Evolutionary conservation across 345 rosid genomes (phyloP), one percentile per base, ranked within the genome.

Genomic region (Arabis alpina): DNA sequence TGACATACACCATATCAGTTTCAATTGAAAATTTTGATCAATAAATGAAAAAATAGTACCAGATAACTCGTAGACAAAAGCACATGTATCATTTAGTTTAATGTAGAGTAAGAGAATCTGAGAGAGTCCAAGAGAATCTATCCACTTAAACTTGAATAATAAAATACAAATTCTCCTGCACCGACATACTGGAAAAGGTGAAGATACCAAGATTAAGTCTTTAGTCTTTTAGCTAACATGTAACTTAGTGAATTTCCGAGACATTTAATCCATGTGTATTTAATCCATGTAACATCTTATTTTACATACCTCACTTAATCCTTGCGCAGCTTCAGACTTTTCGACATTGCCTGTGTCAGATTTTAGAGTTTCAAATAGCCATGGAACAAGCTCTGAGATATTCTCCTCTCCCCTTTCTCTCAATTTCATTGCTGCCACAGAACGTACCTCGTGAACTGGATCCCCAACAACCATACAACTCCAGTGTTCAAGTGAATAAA

Each of bases 311-410:
- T 94, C 99, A 70, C 98, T 91, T 82, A 94, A 81, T 51, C 99
- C 98, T 82, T 91, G 98, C 63, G 98, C 98, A 80, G 99, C 99
- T 76, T 98, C 99, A 72, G 93, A 94, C 72, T 96, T 93, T 87
- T 94, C 99, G 58, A 94, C 99, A 76, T 94, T 19, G 23, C 23
- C 23, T 19, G 23, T 19, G 23, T 19, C 23, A 19, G 23, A 89
- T 81, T 94, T 94, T 25, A 94, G 92, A 34, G 99, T 84, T 72
- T 91, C 93, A 70, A 94, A 90, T 54, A 94, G 83, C 99, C 99
- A 94, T 19, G 96, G 84, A 74, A 94, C 93, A 81, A 94, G 98
- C 82, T 94, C 95, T 63, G 98, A 95, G 79, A 94, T 91, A 80
- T 91, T 89, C 24, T 89, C 98, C 70, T 94, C 99, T 66, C 99